A percentile compares a stretch with the other conserved stretches of the same genome.
Conservation (phyloP, 2,329 filamentous ascomycete species). For the Zopfia rhizophila region DNA sequence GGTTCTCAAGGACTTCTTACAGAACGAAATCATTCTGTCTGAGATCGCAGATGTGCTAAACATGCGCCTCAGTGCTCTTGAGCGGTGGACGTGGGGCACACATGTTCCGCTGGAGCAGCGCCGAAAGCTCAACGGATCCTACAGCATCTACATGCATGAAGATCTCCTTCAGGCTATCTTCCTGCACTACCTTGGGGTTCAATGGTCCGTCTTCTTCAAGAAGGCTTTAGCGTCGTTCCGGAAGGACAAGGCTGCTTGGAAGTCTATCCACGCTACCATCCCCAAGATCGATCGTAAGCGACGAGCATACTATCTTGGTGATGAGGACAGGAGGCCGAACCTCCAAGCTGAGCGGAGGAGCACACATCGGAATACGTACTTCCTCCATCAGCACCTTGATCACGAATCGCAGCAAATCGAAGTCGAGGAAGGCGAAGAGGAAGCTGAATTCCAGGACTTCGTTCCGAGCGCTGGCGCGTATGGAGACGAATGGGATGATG, state of each 20-base stretch:
- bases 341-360: conserved; percentile 32
- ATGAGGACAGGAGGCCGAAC: conserved; percentile 6
- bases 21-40: conserved; percentile 41
- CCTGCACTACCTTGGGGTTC: conserved; percentile 44
- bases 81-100: conserved; percentile 43
- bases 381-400: conserved; percentile 38
- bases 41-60: conserved; percentile 47
- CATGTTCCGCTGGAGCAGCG: conserved; percentile 41
- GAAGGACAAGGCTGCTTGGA: conserved; percentile 30
- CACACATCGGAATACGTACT: conserved; percentile 34
- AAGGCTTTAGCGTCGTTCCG: conserved; percentile 30
- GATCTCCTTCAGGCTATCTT: conserved; percentile 47
- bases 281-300: conserved; percentile 32
- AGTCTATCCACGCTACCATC: conserved; percentile 24
- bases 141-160: conserved; percentile 42
- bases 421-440: conserved; percentile 42
- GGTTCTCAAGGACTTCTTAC: conserved; percentile 44
- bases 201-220: conserved; percentile 47
- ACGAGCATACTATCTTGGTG: conserved; percentile 39
- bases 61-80: conserved; percentile 40
- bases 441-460: conserved; percentile 30
- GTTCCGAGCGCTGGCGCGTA: too few species aligned
- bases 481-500: too few species aligned
- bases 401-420: conserved; percentile 33
- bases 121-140: conserved; percentile 40